These are phyloP conservation scores for Fusarium fracticaudum DNA, from an alignment of 2,329 filamentous ascomycete genomes.

Conservation along the genomic window DNA sequence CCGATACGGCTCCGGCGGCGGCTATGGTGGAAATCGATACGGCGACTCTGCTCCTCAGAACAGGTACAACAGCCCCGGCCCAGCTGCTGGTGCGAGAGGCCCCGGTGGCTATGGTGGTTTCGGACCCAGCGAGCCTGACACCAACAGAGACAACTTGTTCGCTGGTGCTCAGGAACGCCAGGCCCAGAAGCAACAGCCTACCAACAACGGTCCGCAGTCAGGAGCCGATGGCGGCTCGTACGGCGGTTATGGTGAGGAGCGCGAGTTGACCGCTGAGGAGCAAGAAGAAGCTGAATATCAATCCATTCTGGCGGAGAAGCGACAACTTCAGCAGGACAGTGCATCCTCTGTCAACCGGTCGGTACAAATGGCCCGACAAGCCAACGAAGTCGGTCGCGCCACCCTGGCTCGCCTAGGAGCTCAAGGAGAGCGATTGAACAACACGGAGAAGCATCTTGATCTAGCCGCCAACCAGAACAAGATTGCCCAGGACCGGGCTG, in stretches of 20 bases:
- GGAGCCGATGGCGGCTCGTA: slow-evolving; percentile 47
- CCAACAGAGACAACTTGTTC: slow-evolving; percentile 72
- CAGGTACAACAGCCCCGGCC: slow-evolving; percentile 58
- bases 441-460: slow-evolving; percentile 85
- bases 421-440: slow-evolving; percentile 83
- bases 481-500: slow-evolving; percentile 80
- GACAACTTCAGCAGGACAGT: slow-evolving; percentile 82
- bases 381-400: slow-evolving; percentile 68
- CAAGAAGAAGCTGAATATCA: slow-evolving; percentile 78
- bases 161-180: slow-evolving; percentile 62
- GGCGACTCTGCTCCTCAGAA: slow-evolving; percentile 64
- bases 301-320: slow-evolving; percentile 61
- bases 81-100: slow-evolving; percentile 52
- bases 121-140: slow-evolving; percentile 59
- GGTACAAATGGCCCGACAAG: slow-evolving; percentile 56
- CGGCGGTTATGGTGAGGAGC: slow-evolving; percentile 71
- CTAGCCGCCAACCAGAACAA: slow-evolving; percentile 79
- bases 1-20: slow-evolving; percentile 57
- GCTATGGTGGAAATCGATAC: slow-evolving; percentile 65
- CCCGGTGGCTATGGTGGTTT: slow-evolving; percentile 71
- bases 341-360: slow-evolving; percentile 52
- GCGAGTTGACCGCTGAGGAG: slow-evolving; percentile 84
- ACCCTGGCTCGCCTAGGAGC: slow-evolving; percentile 78
- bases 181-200: slow-evolving; percentile 50
- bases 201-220: slow-evolving; percentile 38